Evolutionary conservation across 352 stramenopile genomes (phyloP), one percentile per base, ranked within the genome.

Genomic region (Globisporangium recalcitrans): DNA sequence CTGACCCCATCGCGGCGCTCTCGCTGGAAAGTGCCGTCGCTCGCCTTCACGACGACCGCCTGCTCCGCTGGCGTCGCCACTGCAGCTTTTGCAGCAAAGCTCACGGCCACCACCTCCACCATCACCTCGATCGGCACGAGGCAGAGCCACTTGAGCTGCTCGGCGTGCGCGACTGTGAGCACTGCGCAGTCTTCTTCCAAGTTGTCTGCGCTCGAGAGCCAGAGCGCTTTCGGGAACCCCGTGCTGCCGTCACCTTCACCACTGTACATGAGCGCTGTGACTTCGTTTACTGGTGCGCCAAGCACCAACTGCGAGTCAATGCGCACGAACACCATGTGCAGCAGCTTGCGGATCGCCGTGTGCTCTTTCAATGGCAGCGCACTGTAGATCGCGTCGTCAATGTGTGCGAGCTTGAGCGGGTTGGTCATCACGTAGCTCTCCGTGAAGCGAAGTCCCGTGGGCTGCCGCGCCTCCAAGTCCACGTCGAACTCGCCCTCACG

Each of bases 401-500:
- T 52, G 36, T 68, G 34, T 10, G 68, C 53, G 26, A 80, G 52
- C 46, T 64, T 65, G 34, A 78, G 64, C 29, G 64, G 64, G n/a
- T 65, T 66, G 0, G 63, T 62, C 70, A 80, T 80, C 14, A 78
- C 42, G 51, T 74, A 80, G 24, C 63, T 61, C 47, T 78, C 68
- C 3, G 36, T 58, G n/a, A 80, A 70, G 32, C 70, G 68, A 16
- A 80, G 55, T 1, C 73, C 73, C 22, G 68, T 74, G 34, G 64
- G 69, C 49, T 80, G 67, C n/a, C 62, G 65, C 38, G 68, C 31
- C 9, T 44, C 54, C 54, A 80, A 80, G 1, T 58, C 42, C 19
- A 78, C 68, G 11, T 80, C 70, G 44, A 80, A 80, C 60, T 80
- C 73, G 40, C 73, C 73, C 40, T 75, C 72, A 19, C 53, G 60